A percentile compares a stretch with the other conserved stretches of the same genome.
Evolutionary conservation across 371 early-diverging fungal genomes (phyloP).

Genomic region (Rhizomucor miehei): DNA sequence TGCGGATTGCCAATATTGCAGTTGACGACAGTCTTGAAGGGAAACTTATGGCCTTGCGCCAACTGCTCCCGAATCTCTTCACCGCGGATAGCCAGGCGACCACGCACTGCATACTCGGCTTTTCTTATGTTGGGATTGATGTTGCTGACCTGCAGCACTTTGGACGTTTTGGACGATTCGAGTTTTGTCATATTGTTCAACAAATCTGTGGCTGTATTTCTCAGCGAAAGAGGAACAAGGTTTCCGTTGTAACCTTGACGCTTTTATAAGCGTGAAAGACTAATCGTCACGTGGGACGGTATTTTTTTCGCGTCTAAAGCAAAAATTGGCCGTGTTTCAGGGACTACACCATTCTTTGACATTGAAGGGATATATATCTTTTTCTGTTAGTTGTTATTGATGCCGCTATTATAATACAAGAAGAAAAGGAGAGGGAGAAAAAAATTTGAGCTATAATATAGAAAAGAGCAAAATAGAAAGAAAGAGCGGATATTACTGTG

Average conservation of each 20-base stretch:
- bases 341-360: too few relatives aligned
- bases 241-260: background rate
- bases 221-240: background rate
- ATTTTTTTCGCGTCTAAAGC: too few relatives aligned
- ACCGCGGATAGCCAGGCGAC: conserved; percentile 93
- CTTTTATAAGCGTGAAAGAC: background rate
- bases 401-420: too few relatives aligned
- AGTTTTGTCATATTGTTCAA: background rate
- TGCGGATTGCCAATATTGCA: conserved; percentile 99
- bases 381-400: too few relatives aligned
- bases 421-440: too few relatives aligned
- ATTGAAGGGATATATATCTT: too few relatives aligned
- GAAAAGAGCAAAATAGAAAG: too few relatives aligned
- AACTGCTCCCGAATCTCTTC: conserved; percentile 75
- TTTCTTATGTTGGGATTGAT: conserved; percentile 73
- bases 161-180: conserved; percentile 6
- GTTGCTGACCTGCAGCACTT: conserved; percentile 61
- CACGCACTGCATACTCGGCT: conserved; percentile 96
- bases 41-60: conserved; percentile 48
- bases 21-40: conserved; percentile 77
- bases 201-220: background rate
- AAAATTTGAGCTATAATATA: too few relatives aligned
- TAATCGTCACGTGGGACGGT: background rate
- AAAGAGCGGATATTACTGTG: too few relatives aligned
- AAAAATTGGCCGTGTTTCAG: too few relatives aligned